Percentiles rank a stretch among this genome's conserved stretches.
phyloP scores from a whole-genome alignment of 495 filamentous ascomycete genomes.

The Penicillium goetzii region DNA sequence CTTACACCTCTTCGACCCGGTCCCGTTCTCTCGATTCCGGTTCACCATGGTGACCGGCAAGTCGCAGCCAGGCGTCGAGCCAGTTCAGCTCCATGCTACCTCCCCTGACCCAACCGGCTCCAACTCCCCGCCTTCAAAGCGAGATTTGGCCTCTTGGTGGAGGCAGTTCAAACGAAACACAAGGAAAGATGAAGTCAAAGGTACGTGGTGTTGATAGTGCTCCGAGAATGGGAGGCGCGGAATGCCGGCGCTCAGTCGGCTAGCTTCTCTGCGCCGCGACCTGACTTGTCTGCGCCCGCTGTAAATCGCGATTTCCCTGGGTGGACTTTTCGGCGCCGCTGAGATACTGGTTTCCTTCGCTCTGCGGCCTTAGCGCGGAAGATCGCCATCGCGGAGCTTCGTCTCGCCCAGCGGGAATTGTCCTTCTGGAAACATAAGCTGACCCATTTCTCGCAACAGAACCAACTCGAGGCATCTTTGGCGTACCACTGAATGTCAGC shows the following conservation, averaged over 20 bases:
- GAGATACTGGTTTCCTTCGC: neutral
- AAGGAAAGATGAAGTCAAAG: constrained; percentile 77
- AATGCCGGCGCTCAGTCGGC: neutral
- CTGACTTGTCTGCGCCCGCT: neutral
- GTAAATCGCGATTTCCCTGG: neutral
- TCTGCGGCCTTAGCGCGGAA: neutral
- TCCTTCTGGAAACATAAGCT: neutral
- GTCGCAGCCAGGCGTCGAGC: constrained; percentile 45
- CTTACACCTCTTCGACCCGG: constrained; percentile 12
- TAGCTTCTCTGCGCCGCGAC: neutral
- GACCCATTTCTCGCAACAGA: constrained; percentile 24
- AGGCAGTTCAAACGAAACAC: constrained; percentile 78
- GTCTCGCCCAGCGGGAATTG: neutral
- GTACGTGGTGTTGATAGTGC: constrained; percentile 48
- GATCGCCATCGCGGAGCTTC: neutral
- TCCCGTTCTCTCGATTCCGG: constrained; percentile 17
- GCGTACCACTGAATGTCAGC: constrained; percentile 89
- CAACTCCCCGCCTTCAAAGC: constrained; percentile 69
- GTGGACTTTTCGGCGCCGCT: too few species aligned
- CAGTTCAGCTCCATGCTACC: constrained; percentile 39
- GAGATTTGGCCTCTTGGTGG: constrained; percentile 91
- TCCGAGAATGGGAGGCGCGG: constrained; percentile 3
- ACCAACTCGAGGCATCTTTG: constrained; percentile 74
- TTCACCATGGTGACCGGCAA: constrained; percentile 50
- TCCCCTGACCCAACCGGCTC: constrained; percentile 40